phyloP scores from a whole-genome alignment of 2,329 filamentous ascomycete species.

The Penicillium freii region DNA sequence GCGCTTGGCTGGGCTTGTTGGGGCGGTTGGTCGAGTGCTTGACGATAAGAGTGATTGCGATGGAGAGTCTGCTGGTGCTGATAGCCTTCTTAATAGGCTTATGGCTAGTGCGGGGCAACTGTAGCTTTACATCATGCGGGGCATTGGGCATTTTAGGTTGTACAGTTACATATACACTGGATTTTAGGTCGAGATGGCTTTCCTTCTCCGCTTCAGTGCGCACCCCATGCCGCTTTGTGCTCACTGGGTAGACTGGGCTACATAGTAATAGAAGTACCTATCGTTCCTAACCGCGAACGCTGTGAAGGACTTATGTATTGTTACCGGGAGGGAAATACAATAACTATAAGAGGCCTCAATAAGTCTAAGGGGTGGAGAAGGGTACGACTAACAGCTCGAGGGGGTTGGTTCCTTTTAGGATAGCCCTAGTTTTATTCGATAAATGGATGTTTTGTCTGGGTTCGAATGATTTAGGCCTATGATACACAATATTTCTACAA shows the following conservation, averaged over 20 bases:
- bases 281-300: not conserved
- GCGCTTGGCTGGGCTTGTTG: conserved; percentile 50
- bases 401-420: not conserved
- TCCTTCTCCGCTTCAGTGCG: not conserved
- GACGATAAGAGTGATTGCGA: conserved; percentile 2
- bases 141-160: not conserved
- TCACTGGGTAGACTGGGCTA: not conserved
- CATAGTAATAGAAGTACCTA: not conserved
- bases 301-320: not conserved
- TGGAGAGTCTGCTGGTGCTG: conserved; percentile 13
- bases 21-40: conserved; percentile 32
- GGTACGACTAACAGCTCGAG: not conserved
- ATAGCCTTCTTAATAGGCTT: conserved; percentile 32
- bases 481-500: too few relatives aligned
- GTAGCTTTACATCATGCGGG: conserved; percentile 16
- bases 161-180: not conserved
- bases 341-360: not conserved
- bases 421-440: not conserved
- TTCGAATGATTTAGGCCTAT: not conserved
- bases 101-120: conserved; percentile 35
- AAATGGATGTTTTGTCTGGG: not conserved
- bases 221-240: not conserved
- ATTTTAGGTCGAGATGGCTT: not conserved
- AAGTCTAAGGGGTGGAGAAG: not conserved
- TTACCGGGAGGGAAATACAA: not conserved